Evolutionary conservation across 2,329 filamentous ascomycete genomes (phyloP).

Genomic region (Talaromyces pinophilus): DNA sequence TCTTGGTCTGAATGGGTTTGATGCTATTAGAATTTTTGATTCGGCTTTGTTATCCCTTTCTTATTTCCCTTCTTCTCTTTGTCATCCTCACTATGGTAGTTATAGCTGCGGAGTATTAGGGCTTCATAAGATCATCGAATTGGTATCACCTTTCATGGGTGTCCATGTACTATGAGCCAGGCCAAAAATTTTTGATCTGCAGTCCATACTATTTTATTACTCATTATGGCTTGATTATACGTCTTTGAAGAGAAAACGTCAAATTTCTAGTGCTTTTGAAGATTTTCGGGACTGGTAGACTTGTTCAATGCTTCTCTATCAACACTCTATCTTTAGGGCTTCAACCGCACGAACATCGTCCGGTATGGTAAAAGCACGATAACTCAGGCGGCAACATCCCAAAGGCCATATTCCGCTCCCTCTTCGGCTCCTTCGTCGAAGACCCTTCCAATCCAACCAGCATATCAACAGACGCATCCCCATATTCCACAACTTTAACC

Average conservation of each 20-base stretch:
- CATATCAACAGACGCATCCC: neutral
- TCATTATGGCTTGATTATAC: neutral
- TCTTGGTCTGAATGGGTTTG: neutral
- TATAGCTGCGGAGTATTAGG: neutral
- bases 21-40: neutral
- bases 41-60: neutral
- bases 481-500: neutral
- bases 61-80: neutral
- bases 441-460: neutral
- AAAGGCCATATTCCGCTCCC: neutral
- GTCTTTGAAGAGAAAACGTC: neutral
- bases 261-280: neutral
- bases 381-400: neutral
- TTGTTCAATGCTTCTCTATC: neutral
- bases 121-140: neutral
- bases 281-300: neutral
- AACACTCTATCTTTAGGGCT: neutral
- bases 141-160: neutral
- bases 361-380: neutral
- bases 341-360: neutral
- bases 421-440: neutral
- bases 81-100: neutral
- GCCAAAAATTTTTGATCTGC: neutral
- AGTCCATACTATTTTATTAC: neutral
- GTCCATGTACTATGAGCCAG: neutral